Percentiles rank a stretch among this genome's conserved stretches.
Conservation (phyloP, 306 rosid genomes). For the Vachellia collinsii region DNA sequence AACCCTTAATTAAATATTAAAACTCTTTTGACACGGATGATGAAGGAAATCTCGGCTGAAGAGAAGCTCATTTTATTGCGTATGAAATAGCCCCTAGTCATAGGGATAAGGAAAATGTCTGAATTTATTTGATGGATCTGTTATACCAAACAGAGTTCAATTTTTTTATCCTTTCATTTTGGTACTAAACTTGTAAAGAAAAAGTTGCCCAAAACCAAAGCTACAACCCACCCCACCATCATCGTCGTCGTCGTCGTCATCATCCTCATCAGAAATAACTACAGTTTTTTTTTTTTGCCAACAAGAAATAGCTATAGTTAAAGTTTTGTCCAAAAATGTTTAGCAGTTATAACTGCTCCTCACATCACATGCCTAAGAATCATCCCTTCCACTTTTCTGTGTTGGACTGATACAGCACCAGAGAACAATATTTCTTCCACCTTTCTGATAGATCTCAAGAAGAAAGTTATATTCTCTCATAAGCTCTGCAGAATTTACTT, state of each 20-base stretch:
- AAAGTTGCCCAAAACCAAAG: constrained; percentile 44
- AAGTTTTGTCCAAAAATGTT: not conserved
- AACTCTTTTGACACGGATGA: constrained; percentile 27
- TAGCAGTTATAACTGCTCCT: constrained; percentile 15
- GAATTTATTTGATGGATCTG: constrained; percentile 39
- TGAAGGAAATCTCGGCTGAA: constrained; percentile 37
- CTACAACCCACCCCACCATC: constrained; percentile 33
- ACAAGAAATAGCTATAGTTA: no score
- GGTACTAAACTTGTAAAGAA: constrained; percentile 8
- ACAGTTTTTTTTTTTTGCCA: not conserved
- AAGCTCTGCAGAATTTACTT: not conserved
- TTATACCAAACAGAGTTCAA: constrained; percentile 40
- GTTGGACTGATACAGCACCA: constrained; percentile 5
- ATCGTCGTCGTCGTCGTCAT: not conserved
- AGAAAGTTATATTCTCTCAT: not conserved
- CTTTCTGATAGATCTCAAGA: not conserved
- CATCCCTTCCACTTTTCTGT: not conserved
- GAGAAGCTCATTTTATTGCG: constrained; percentile 17
- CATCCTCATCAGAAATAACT: constrained; percentile 33
- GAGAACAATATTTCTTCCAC: not conserved
- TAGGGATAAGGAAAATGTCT: constrained; percentile 17
- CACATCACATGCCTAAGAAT: constrained; percentile 7
- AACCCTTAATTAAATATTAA: not conserved
- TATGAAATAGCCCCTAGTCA: constrained; percentile 12
- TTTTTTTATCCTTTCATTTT: constrained; percentile 6